Conservation (phyloP, 1,139 yeast species). For the Saccharomyces hybrid region DNA sequence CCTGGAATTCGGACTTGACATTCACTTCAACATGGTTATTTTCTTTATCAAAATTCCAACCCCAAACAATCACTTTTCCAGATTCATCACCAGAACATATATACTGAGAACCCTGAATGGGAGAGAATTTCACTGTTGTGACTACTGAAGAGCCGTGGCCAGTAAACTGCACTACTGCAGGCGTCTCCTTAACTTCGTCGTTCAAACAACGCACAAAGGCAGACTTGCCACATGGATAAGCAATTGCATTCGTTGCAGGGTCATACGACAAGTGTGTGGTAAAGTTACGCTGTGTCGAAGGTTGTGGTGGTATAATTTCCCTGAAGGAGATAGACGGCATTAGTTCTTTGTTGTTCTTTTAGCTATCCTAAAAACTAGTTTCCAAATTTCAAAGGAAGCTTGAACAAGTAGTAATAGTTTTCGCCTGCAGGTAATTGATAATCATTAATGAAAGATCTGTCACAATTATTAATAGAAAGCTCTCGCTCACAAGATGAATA, state of each 20-base stretch:
- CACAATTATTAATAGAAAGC: neutral
- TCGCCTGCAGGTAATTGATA: neutral
- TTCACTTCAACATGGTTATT: constrained; percentile 39
- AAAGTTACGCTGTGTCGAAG: constrained; percentile 67
- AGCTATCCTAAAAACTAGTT: neutral
- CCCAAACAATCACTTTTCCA: constrained; percentile 89
- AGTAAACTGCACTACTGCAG: constrained; percentile 49
- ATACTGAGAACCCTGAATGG: constrained; percentile 65
- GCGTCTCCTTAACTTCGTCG: constrained; percentile 35
- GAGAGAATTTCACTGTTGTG: constrained; percentile 79
- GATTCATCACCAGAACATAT: constrained; percentile 87
- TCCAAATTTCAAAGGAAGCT: neutral
- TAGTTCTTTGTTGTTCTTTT: neutral
- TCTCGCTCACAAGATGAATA: neutral
- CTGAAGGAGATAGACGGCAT: constrained; percentile 18
- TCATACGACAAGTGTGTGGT: constrained; percentile 68
- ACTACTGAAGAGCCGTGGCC: constrained; percentile 59
- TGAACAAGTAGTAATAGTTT: neutral
- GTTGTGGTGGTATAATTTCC: constrained; percentile 64
- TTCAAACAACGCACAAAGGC: constrained; percentile 63
- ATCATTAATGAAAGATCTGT: neutral
- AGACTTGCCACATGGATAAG: constrained; percentile 77
- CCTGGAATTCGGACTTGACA: constrained; percentile 74
- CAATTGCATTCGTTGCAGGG: constrained; percentile 55
- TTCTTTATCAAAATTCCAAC: constrained; percentile 29